phyloP scores from a whole-genome alignment of 768 basidiomycete species.

The Pholiota microspora region DNA sequence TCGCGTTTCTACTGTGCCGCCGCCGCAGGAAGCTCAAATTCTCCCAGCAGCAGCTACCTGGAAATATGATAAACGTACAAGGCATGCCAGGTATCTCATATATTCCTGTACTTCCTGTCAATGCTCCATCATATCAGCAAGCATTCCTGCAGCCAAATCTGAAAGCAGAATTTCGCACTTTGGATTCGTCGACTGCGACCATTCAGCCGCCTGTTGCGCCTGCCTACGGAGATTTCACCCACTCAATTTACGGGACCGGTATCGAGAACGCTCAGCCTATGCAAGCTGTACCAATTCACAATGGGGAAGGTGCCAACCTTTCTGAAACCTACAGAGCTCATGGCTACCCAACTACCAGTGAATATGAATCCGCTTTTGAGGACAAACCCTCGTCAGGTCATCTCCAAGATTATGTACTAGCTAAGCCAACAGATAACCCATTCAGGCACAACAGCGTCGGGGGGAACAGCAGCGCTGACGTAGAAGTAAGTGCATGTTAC shows the following conservation, averaged over 20 bases:
- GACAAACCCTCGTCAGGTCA: not conserved
- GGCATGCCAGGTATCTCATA: not conserved
- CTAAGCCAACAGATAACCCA: not conserved
- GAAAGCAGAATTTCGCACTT: not conserved
- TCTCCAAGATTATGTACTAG: not conserved
- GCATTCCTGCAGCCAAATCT: not conserved
- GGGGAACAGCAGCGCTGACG: not conserved
- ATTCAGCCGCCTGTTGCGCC: not conserved
- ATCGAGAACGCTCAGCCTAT: not conserved
- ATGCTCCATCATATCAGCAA: not conserved
- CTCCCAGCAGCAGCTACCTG: not conserved
- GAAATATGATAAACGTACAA: not conserved
- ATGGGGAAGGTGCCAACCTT: not conserved
- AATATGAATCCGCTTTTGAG: not conserved
- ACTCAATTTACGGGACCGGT: not conserved
- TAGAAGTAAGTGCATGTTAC: constrained; percentile 1
- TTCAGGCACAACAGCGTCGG: not conserved
- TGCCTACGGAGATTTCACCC: not conserved
- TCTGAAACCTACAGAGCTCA: not conserved
- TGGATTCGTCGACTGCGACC: not conserved
- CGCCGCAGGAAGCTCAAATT: not conserved
- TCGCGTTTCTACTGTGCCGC: not conserved
- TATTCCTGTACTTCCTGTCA: not conserved
- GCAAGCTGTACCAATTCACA: not conserved
- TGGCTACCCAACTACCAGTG: not conserved